Evolutionary conservation across 352 stramenopile species (phyloP).

Genomic region (Albugo laibachii): DNA sequence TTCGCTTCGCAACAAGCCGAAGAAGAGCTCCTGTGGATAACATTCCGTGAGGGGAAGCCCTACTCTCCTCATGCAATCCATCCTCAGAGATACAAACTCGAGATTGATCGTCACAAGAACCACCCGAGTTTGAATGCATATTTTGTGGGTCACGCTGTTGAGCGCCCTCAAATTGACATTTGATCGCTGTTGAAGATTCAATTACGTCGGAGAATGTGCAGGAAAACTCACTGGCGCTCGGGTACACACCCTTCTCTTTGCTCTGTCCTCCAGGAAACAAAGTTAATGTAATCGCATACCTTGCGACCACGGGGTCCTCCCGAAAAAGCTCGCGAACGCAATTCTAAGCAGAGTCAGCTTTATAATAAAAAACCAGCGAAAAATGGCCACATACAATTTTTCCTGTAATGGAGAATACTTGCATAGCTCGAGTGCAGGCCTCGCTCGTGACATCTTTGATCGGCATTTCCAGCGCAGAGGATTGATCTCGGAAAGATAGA

Average conservation of each 20-base stretch:
- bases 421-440: constrained; percentile 32
- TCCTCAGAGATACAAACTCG: constrained; percentile 35
- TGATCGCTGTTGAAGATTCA: not conserved
- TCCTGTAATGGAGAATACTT: constrained; percentile 46
- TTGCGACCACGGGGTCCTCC: constrained; percentile 8
- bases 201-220: not conserved
- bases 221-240: constrained; percentile 29
- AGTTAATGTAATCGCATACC: constrained; percentile 35
- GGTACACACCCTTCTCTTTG: constrained; percentile 62
- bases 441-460: constrained; percentile 30
- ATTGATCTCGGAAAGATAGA: constrained; percentile 44
- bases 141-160: constrained; percentile 34
- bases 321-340: constrained; percentile 19
- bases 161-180: constrained; percentile 12
- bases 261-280: constrained; percentile 46
- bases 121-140: constrained; percentile 13
- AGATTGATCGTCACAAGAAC: not conserved
- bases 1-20: constrained; percentile 23
- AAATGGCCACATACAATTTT: constrained; percentile 16
- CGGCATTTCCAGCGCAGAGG: constrained; percentile 37
- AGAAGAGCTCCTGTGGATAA: constrained; percentile 44
- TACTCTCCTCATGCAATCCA: constrained; percentile 50
- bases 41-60: too few relatives aligned
- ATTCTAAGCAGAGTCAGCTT: constrained; percentile 5
- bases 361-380: not conserved